These are phyloP conservation scores for Termitomyces titanicus DNA, from an alignment of 768 basidiomycete species.

Conservation along the genomic window DNA sequence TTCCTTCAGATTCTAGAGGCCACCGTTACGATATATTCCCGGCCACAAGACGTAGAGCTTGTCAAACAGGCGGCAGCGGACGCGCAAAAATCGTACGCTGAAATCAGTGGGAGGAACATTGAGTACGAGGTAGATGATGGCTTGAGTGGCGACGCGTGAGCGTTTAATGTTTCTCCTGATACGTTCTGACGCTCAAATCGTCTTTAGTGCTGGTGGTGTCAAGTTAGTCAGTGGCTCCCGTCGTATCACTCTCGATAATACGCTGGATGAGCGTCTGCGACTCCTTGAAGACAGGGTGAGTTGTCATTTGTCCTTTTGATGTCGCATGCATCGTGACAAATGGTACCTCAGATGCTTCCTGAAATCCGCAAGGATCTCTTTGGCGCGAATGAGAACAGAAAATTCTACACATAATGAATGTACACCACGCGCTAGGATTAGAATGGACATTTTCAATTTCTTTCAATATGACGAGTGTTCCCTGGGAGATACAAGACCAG, in stretches of 20 bases:
- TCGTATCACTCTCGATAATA: slow-evolving; percentile 91
- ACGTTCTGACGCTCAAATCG: neutral
- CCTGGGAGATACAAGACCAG: neutral
- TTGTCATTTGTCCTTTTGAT: slow-evolving; percentile 5
- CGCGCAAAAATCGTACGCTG: slow-evolving; percentile 67
- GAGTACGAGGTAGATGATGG: slow-evolving; percentile 55
- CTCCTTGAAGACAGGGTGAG: slow-evolving; percentile 86
- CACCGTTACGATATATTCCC: slow-evolving; percentile 58
- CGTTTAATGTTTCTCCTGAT: slow-evolving; percentile 20
- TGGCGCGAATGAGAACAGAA: slow-evolving; percentile 87
- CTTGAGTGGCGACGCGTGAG: slow-evolving; percentile 65
- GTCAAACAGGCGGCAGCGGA: slow-evolving; percentile 60
- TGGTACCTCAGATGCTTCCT: slow-evolving; percentile 75
- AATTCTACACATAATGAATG: slow-evolving; percentile 71
- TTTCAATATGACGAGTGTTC: neutral
- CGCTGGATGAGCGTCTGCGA: slow-evolving; percentile 86
- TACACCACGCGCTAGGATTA: slow-evolving; percentile 5
- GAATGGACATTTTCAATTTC: slow-evolving; percentile 4
- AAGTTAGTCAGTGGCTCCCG: slow-evolving; percentile 67
- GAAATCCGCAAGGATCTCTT: slow-evolving; percentile 90
- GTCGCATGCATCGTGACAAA: neutral
- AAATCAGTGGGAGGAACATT: slow-evolving; percentile 71
- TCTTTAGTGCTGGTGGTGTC: slow-evolving; percentile 79
- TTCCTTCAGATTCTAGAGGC: slow-evolving; percentile 81
- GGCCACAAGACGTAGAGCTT: slow-evolving; percentile 61